Percentiles rank a stretch among this genome's conserved stretches.
Evolutionary conservation across 75 land plant species (phyloP).

Genomic region (Cupressus sempervirens): DNA sequence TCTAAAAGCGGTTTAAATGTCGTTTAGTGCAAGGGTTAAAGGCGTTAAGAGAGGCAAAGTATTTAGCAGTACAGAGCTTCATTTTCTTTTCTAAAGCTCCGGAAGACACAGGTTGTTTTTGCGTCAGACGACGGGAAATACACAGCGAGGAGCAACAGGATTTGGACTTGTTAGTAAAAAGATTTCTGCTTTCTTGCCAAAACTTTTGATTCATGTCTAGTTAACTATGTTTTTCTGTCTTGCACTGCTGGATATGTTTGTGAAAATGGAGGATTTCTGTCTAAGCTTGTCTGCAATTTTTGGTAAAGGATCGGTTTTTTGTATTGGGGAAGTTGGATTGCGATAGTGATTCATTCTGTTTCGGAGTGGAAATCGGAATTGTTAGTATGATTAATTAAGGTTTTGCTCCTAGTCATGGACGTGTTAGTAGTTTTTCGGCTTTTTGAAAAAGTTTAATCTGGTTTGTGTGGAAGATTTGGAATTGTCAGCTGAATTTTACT

Average conservation of each 20-base stretch:
- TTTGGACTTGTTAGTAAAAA: not conserved
- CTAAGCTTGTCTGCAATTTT: not conserved
- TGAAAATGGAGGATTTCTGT: not conserved
- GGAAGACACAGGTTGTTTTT: not conserved
- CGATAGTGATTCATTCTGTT: not conserved
- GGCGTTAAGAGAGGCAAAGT: not conserved
- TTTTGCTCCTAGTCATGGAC: not conserved
- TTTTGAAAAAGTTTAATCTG: not conserved
- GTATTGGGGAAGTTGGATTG: not conserved
- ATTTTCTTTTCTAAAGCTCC: not conserved
- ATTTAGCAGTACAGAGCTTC: not conserved
- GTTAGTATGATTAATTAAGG: not conserved
- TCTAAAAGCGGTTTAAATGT: conserved; percentile 10
- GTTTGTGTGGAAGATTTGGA: not conserved
- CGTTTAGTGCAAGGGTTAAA: not conserved
- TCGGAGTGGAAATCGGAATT: not conserved
- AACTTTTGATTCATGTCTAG: not conserved
- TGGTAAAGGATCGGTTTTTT: not conserved
- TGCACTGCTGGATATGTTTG: not conserved
- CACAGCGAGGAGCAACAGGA: not conserved
- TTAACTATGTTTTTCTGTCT: not conserved
- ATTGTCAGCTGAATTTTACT: not conserved
- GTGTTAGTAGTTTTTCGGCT: not conserved
- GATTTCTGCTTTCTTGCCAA: not conserved
- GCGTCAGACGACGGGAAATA: not conserved